Evolutionary conservation across 1,284 basidiomycete species (phyloP).

Genomic region (Porphyrellus sp.): DNA sequence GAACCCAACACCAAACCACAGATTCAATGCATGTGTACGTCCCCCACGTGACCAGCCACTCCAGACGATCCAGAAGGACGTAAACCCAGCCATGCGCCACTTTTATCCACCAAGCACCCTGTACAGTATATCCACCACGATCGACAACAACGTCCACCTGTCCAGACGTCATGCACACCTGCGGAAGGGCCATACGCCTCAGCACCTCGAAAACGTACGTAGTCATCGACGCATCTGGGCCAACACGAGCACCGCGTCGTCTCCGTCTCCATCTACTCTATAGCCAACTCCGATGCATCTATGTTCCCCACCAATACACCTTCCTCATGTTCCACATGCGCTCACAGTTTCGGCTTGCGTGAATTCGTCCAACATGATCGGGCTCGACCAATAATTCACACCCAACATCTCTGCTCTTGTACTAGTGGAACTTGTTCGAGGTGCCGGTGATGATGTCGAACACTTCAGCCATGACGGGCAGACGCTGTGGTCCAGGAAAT

Average conservation of each 20-base stretch:
- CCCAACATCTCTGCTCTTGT: too few relatives aligned
- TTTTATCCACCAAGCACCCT: not conserved
- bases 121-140: not conserved
- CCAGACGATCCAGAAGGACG: too few relatives aligned
- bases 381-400: not conserved
- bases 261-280: too few relatives aligned
- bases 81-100: too few relatives aligned
- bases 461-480: conserved; percentile 42
- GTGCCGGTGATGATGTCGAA: conserved; percentile 24
- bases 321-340: too few relatives aligned
- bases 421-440: not conserved
- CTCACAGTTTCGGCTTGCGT: not conserved
- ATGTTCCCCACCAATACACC: too few relatives aligned
- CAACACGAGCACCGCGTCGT: too few relatives aligned
- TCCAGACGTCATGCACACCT: not conserved
- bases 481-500: conserved; percentile 36
- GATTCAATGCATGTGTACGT: not conserved
- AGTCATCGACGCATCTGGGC: too few relatives aligned
- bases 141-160: not conserved
- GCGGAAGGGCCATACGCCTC: too few relatives aligned
- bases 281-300: too few relatives aligned
- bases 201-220: too few relatives aligned
- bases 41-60: conserved; percentile 20
- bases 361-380: not conserved
- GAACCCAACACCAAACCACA: not conserved